These are phyloP conservation scores for Colletotrichum godetiae DNA, from an alignment of 2,329 filamentous ascomycete genomes.

Conservation along the genomic window DNA sequence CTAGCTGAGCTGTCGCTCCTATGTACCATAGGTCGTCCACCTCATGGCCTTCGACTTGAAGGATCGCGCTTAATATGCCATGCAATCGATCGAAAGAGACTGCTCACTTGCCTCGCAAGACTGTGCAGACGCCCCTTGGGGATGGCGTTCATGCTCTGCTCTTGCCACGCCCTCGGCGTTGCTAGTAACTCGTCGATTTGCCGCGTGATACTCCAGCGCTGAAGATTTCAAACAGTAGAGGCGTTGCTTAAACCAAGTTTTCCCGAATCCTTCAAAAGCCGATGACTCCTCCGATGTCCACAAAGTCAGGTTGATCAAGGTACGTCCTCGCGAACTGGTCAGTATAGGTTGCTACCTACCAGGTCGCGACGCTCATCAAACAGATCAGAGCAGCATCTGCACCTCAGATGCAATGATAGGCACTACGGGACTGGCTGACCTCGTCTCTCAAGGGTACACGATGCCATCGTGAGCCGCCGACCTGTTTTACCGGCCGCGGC, in stretches of 20 bases:
- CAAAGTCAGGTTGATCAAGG: neutral
- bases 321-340: neutral
- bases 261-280: neutral
- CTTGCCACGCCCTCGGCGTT: neutral
- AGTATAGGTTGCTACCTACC: neutral
- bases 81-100: neutral
- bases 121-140: neutral
- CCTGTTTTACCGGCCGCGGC: neutral
- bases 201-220: neutral
- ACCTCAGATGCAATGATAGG: neutral
- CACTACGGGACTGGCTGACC: neutral
- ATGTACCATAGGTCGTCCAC: neutral
- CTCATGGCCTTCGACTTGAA: neutral
- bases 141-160: neutral
- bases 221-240: neutral
- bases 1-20: too few species aligned
- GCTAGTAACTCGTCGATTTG: neutral
- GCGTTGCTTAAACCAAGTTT: neutral
- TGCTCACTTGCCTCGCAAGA: neutral
- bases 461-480: neutral
- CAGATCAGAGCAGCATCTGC: neutral
- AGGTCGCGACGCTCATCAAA: neutral
- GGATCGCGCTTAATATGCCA: slow-evolving; percentile 2
- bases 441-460: neutral
- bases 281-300: neutral